Base-by-base conservation (phyloP, 2,329 filamentous ascomycete genomes). In the Xylariaceae sp. region DNA sequence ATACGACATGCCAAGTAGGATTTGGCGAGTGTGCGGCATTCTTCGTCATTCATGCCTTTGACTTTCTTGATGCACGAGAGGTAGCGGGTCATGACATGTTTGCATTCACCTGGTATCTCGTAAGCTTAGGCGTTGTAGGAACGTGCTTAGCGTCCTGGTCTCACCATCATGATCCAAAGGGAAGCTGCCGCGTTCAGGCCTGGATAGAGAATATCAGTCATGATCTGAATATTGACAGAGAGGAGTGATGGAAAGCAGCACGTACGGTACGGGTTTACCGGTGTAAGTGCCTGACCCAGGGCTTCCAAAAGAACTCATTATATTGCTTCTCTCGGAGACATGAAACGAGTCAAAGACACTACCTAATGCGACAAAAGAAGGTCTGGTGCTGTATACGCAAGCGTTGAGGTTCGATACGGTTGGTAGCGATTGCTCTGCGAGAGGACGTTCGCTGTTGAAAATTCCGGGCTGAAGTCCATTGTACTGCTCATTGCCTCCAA, bases 161-260 rank as follows among this genome's bases (percentile, higher is more conserved):
- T 52, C 68, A 83, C 80, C 89, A 64, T 95, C 89, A 57, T 96
- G 90, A 65, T 97, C 91, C 42, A 97, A 80, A n/a, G 91, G 91
- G 60, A 97, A 97, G 56, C 88, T 94, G 42, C 91, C 91, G 56
- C 90, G 83, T 64, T 96, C 87, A 4, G 91, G 91, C 43, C 88
- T 93, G 53, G 4, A 28, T 16, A 18, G 24, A 37, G 22, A 38
- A 45, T 32, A 18, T 30, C 44, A 16, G 40, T 32, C 8, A 24
- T 37, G 24, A 35, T 19, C 12, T 9, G n/a, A n/a, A n/a, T n/a
- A n/a, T n/a, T n/a, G 28, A 16, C 28, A 40, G 44, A 47, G 38
- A 22, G 37, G 29, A 19, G 29, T 18, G 34, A 17, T 13, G 17
- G 30, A 18, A 38, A 15, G 22, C 36, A 36, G n/a, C 43, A 28